Conservation (phyloP, 2,329 filamentous ascomycete genomes). For the Cordyceps militaris region DNA sequence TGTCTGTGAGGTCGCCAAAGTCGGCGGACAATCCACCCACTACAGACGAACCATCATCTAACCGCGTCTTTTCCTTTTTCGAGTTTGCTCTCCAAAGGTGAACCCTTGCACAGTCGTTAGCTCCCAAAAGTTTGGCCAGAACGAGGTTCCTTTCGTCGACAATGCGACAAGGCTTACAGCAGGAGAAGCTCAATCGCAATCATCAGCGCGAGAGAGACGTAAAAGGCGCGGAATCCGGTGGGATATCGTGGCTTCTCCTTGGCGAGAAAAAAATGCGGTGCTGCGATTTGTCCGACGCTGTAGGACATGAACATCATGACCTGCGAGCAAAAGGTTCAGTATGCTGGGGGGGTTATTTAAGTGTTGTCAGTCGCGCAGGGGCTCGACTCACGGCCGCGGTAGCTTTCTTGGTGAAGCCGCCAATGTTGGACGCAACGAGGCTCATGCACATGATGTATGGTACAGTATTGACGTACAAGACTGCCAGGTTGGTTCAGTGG, state of each 20-base stretch:
- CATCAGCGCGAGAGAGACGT: constrained; percentile 1
- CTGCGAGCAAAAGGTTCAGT: neutral
- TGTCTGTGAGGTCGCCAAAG: neutral
- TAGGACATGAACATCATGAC: neutral
- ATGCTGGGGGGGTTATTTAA: neutral
- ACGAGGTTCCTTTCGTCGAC: neutral
- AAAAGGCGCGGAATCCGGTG: constrained; percentile 13
- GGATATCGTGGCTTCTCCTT: constrained; percentile 9
- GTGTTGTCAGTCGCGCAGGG: too few relatives aligned
- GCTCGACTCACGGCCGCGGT: neutral
- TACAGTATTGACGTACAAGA: neutral
- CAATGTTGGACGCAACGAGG: neutral
- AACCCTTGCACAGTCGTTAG: neutral
- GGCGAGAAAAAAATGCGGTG: neutral
- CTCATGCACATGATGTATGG: neutral
- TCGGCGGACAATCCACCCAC: neutral
- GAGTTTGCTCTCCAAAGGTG: neutral
- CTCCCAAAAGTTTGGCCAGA: neutral
- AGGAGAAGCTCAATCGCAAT: neutral
- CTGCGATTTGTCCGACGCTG: neutral
- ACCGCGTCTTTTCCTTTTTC: neutral
- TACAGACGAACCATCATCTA: neutral
- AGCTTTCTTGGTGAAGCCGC: neutral
- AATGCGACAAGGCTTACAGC: neutral
- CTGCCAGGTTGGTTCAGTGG: neutral